Evolutionary conservation across 768 basidiomycete genomes (phyloP).

Genomic region (Lactifluus volemus): DNA sequence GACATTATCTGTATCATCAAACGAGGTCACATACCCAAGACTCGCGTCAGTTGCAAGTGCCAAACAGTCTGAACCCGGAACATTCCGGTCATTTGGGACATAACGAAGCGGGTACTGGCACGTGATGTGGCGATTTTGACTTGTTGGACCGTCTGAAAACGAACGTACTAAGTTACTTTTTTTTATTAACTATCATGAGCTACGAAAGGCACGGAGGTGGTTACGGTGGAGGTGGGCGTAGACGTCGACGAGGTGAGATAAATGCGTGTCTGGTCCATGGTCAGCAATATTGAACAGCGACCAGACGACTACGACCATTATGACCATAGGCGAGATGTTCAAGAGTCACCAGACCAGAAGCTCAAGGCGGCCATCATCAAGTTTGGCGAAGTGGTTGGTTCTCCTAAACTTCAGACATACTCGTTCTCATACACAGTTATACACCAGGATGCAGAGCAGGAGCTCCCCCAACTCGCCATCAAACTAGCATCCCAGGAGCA

Average conservation of each 20-base stretch:
- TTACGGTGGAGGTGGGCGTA: slow-evolving; percentile 24
- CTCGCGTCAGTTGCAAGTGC: no score
- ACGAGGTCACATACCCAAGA: slow-evolving; percentile 22
- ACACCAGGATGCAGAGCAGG: slow-evolving; percentile 58
- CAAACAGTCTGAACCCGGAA: neutral
- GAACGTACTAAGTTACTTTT: neutral
- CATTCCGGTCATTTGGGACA: neutral
- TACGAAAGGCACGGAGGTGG: slow-evolving; percentile 39
- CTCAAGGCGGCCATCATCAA: slow-evolving; percentile 59
- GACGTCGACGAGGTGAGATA: slow-evolving; percentile 22
- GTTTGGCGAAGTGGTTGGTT: slow-evolving; percentile 74
- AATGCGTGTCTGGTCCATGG: neutral
- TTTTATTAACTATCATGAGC: slow-evolving; percentile 37
- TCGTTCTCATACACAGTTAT: neutral
- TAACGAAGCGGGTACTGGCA: neutral
- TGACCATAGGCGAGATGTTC: slow-evolving; percentile 52
- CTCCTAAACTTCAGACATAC: neutral
- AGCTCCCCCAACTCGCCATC: slow-evolving; percentile 56
- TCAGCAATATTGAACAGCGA: slow-evolving; percentile 5
- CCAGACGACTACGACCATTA: slow-evolving; percentile 55
- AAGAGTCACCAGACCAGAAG: slow-evolving; percentile 67
- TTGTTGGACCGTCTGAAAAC: neutral
- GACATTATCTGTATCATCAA: neutral
- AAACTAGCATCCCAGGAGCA: slow-evolving; percentile 54
- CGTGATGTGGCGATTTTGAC: neutral